Base-by-base conservation (phyloP, 306 rosid species). In the Pterocarpus santalinus region DNA sequence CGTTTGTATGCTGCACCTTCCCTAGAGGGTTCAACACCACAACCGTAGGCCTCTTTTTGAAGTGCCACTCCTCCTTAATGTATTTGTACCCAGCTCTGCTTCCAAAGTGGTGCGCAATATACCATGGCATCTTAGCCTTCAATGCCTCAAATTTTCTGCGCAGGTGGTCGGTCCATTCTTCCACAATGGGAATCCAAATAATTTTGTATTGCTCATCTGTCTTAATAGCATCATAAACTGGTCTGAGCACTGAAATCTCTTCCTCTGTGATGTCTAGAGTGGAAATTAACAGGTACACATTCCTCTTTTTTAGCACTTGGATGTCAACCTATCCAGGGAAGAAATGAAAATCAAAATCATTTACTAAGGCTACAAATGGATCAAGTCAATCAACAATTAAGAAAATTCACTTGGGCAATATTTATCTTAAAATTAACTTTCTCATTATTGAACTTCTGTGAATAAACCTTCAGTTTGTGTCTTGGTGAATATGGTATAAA, bases 171-270 rank as follows among this genome's bases (percentile, higher is more conserved):
- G 34, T 69, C 90, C 91, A 85, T 22, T 80, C 65, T 33, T 83
- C 91, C 7, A 90, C 90, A 4, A 87, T 65, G 0, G 91, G 92
- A 35, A 88, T 38, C 92, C 94, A 90, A 5, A 90, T 83, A 35
- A 90, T 88, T 77, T 76, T 85, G 33, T 83, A 80, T 3, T 74
- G 53, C 0, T 65, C 56, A 0, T 83, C 78, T 0, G 75, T 82
- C 73, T 80, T 85, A 8, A 73, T 81, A 8, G 8, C 1, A 4
- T 87, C 87, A 43, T 90, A 34, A 44, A 88, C 35, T 4, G 82
- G 75, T 13, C 52, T 60, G 7, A 90, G 46, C 22, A 60, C 35
- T 0, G 39, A 34, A 15, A 88, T 67, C 32, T 88, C 92, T 1
- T 79, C 69, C 3, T 83, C 75, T 0, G 91, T 55, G 51, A 90